Base-by-base conservation (phyloP, 441 rosid species). In the Populus hybrid region DNA sequence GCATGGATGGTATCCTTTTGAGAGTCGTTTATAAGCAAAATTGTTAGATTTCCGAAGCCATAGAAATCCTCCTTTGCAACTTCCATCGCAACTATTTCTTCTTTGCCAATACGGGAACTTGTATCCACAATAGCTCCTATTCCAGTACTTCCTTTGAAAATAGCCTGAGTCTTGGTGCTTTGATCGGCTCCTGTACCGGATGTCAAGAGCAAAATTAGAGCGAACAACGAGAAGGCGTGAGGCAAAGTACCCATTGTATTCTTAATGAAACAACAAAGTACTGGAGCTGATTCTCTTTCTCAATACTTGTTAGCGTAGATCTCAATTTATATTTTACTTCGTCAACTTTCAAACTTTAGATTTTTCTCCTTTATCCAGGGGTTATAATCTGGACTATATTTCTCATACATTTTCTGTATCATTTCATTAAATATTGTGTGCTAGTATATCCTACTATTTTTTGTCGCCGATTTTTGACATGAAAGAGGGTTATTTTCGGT, bases 41-140 rank as follows among this genome's bases (percentile, higher is more conserved):
- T 38, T 54, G 50, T 76, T n/a, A 20, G 71, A 68, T 68, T 66
- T 6, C 38, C 32, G 38, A 4, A 42, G 67, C 40, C 42, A 76
- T 73, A 40, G 57, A 79, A 79, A 75, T 81, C 84, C 12, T 59
- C 66, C 21, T 77, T 23, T 6, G 84, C 84, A 57, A 85, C 77
- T 70, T 79, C 77, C 83, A 83, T 81, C 35, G 83, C 86, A 32
- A 81, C 36, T 65, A 23, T 75, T 75, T 79, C 81, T 78, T 83
- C 86, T 80, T 63, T 81, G n/a, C 84, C 84, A 0, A 66, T 38
- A 24, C 83, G 81, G 46, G 74, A 75, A 20, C 59, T 34, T 11
- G 35, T 69, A 24, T 83, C 84, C 42, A 81, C 12, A 42, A 85
- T 76, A 38, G 54, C 84, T 24, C 87, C 85, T n/a, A 82, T 71